Conservation (phyloP, 306 rosid species). For the Chamaecrista fasciculata region DNA sequence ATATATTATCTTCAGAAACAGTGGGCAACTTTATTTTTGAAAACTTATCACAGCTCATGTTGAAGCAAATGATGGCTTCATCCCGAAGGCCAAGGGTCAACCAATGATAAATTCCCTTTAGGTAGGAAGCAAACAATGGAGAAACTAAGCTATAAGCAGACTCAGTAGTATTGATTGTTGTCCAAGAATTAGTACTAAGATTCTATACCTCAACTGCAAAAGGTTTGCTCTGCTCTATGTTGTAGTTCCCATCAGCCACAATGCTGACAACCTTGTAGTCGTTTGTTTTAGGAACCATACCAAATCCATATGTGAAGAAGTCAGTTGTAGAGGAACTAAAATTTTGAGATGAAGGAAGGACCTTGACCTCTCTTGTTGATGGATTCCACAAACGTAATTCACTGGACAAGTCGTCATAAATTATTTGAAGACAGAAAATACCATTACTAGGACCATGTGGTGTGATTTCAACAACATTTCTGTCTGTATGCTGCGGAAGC, state of each 20-base stretch:
- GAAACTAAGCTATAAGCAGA: background rate
- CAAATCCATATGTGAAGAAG: background rate
- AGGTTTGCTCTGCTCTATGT: background rate
- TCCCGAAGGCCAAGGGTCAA: background rate
- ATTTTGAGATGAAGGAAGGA: background rate
- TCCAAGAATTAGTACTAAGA: slow-evolving; percentile 7
- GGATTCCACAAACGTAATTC: slow-evolving; percentile 13
- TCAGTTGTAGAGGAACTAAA: accelerated
- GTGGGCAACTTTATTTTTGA: background rate
- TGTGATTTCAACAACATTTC: no score
- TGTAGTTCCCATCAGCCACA: background rate
- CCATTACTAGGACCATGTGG: slow-evolving; percentile 20
- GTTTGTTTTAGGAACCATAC: background rate
- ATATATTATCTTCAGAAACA: background rate
- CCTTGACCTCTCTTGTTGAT: background rate
- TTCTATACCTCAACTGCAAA: background rate
- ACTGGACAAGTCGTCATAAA: no score
- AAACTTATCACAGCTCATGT: background rate
- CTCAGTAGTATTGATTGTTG: background rate
- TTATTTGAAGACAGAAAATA: background rate
- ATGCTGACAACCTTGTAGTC: slow-evolving; percentile 14
- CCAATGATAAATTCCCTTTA: slow-evolving; percentile 17
- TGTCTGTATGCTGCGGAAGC: background rate
- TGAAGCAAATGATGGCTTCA: background rate
- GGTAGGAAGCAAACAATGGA: background rate